Conservation (phyloP, 2,329 filamentous ascomycete species). For the Diplodia scrobiculata region DNA sequence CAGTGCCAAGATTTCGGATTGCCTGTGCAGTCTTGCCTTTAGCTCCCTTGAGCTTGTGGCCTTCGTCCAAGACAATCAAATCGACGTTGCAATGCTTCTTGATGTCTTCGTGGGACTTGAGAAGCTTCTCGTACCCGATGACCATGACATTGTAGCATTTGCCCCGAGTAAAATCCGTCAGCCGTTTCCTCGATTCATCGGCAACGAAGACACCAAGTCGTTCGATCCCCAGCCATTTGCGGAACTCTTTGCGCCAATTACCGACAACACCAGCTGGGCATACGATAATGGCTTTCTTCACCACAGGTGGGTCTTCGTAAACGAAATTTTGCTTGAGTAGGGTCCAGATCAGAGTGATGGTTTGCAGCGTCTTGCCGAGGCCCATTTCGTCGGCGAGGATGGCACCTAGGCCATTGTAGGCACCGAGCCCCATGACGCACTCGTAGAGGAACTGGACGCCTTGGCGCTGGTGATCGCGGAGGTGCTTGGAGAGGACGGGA, state of each 20-base stretch:
- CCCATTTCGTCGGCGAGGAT: conserved; percentile 78
- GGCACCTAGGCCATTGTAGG: conserved; percentile 66
- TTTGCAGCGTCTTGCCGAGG: conserved; percentile 72
- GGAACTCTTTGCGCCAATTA: conserved; percentile 73
- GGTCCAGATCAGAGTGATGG: conserved; percentile 71
- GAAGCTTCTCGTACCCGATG: conserved; percentile 71
- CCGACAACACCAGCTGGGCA: conserved; percentile 72
- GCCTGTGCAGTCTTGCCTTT: conserved; percentile 69
- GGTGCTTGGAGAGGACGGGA: conserved; percentile 62
- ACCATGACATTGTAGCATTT: conserved; percentile 71
- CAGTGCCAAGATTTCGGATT: conserved; percentile 65
- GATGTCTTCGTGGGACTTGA: conserved; percentile 65
- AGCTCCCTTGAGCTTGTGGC: conserved; percentile 67
- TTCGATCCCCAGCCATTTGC: conserved; percentile 73
- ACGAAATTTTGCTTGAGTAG: conserved; percentile 71
- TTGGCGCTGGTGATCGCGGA: conserved; percentile 69
- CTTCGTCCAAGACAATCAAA: conserved; percentile 70
- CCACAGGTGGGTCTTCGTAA: conserved; percentile 59
- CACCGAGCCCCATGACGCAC: conserved; percentile 72
- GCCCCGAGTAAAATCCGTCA: conserved; percentile 70
- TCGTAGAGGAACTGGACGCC: conserved; percentile 73
- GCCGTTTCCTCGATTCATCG: conserved; percentile 59
- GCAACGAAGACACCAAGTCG: conserved; percentile 69
- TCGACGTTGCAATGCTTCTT: conserved; percentile 65
- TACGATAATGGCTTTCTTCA: conserved; percentile 72